Base-by-base conservation (phyloP, 2,329 filamentous ascomycete species). In the Neofusicoccum parvum region DNA sequence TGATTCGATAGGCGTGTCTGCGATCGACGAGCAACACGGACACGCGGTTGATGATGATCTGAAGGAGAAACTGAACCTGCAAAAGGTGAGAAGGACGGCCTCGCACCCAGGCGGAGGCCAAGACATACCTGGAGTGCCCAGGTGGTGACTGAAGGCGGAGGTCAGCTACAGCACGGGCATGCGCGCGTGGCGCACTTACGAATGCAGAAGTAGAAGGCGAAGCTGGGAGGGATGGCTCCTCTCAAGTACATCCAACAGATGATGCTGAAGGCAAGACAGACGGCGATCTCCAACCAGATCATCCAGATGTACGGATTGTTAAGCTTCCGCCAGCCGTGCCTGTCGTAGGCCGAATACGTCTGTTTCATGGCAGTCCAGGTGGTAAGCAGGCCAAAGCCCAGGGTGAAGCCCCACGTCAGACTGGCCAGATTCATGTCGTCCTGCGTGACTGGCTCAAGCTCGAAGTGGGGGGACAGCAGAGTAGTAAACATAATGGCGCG, bases 311-410 rank as follows among this genome's bases (percentile, higher is more conserved):
- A 59, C 15, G 54, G 54, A 17, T 39, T 34, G 39, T 60, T 60
- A 15, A 60, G 56, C 6, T 32, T 37, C 32, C 41, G n/a, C 11
- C 27, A 10, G 32, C 56, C 56, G 10, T 60, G 56, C 5, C 68
- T 70, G 0, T 75, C 75, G 69, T 80, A 78, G 41, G 37, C 56
- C n/a, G 48, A 43, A 5, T 32, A 32, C 3, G 56, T 60, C 43
- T 60, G 56, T 68, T 74, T 75, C 37, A 74, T 63, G 10, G 77
- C 77, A 20, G 74, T 79, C 74, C 76, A 80, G 15, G 70, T 69
- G 37, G 79, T 78, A 59, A 80, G 71, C 72, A 77, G 78, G 17
- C 79, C 78, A 62, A 80, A 79, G 46, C 79, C 79, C 11, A 80
- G 67, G 23, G 79, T 79, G 68, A 80, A 80, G 53, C 79, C 79